Evolutionary conservation across 1,284 basidiomycete genomes (phyloP).

Genomic region (Fomitopsis betulina): DNA sequence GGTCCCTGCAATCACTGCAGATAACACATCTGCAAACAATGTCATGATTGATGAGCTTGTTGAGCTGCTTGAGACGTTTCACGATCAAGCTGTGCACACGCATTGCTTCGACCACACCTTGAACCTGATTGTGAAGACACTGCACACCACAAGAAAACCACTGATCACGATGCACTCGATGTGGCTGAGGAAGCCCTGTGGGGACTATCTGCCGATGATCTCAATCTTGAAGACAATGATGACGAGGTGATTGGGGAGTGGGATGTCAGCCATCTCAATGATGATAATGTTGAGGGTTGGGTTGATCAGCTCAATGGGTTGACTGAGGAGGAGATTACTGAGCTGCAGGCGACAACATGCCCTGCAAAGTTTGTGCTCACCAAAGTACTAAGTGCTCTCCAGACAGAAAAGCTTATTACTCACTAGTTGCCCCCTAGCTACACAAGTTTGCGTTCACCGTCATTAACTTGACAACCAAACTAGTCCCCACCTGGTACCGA

Average conservation of each 20-base stretch:
- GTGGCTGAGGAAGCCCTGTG: neutral
- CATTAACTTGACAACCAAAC: neutral
- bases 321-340: conserved; percentile 2
- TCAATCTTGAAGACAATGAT: neutral
- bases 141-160: neutral
- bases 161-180: neutral
- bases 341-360: conserved; percentile 5
- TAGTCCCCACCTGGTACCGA: neutral
- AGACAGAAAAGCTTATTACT: neutral
- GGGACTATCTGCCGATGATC: neutral
- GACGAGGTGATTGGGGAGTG: neutral
- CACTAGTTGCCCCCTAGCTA: too few species aligned
- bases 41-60: neutral
- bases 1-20: neutral
- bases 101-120: neutral
- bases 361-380: conserved; percentile 13
- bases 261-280: conserved; percentile 2
- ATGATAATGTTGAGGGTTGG: conserved; percentile 10
- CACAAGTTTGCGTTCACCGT: neutral
- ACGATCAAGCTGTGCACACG: neutral
- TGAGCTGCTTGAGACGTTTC: neutral
- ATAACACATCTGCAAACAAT: neutral
- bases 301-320: conserved; percentile 8
- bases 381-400: conserved; percentile 13
- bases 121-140: neutral